These are phyloP conservation scores for Scheffersomyces ergatensis DNA, from an alignment of 805 yeast species.

Conservation along the genomic window DNA sequence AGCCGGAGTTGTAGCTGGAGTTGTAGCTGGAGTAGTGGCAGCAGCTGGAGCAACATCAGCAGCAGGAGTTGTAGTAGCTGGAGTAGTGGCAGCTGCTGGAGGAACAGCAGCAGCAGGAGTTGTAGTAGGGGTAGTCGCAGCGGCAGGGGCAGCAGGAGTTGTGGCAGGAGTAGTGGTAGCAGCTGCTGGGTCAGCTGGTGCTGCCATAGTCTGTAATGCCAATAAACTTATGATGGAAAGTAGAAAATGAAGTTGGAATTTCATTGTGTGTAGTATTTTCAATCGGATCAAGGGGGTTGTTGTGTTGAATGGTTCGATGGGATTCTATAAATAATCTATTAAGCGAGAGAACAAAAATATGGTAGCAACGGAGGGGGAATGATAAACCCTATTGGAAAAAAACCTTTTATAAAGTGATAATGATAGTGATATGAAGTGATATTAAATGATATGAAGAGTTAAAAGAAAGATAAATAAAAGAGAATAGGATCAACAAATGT, in stretches of 20 bases:
- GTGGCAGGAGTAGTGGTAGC: conserved; percentile 5
- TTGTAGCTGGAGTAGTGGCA: conserved; percentile 7
- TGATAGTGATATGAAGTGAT: no score
- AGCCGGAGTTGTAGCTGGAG: conserved; percentile 12
- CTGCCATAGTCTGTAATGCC: not conserved
- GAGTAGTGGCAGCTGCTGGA: conserved; percentile 3
- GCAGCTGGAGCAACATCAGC: conserved; percentile 10
- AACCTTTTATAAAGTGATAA: no score
- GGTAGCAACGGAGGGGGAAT: not conserved
- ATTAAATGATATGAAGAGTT: no score
- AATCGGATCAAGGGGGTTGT: no score
- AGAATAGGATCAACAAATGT: no score
- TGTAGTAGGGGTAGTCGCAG: not conserved
- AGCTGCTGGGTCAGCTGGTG: not conserved
- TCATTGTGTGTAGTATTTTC: no score
- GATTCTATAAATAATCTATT: not conserved
- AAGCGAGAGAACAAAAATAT: not conserved
- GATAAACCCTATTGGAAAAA: no score
- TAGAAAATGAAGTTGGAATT: no score
- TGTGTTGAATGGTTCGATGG: no score
- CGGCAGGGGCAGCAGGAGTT: conserved; percentile 3
- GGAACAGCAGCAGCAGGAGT: conserved; percentile 8
- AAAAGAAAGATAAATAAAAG: no score
- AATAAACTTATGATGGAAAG: not conserved
- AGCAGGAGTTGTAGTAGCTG: conserved; percentile 13